phyloP scores from a whole-genome alignment of 2,329 filamentous ascomycete genomes.

The Fonsecaea monophora region DNA sequence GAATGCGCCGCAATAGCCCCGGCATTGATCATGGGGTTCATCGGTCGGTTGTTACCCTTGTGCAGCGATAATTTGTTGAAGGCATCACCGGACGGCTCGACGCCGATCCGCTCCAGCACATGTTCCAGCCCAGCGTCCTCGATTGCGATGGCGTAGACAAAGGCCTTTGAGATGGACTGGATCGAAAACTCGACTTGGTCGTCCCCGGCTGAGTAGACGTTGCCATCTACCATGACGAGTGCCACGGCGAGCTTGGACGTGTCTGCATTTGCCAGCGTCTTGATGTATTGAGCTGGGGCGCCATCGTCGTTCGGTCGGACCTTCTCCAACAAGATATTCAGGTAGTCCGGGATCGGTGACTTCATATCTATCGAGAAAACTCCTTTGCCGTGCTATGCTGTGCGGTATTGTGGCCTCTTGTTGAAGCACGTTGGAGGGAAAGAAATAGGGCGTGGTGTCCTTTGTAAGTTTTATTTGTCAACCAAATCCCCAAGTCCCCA shows the following conservation, averaged over 20 bases:
- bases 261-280: constrained; percentile 30
- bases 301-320: constrained; percentile 31
- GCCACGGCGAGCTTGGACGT: constrained; percentile 33
- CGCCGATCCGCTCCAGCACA: constrained; percentile 28
- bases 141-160: constrained; percentile 31
- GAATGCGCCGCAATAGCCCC: constrained; percentile 30
- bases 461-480: constrained; percentile 20
- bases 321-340: constrained; percentile 28
- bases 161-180: constrained; percentile 31
- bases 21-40: constrained; percentile 33
- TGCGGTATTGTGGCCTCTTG: constrained; percentile 5
- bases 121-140: constrained; percentile 29
- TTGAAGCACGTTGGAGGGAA: not conserved
- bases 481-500: constrained; percentile 3
- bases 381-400: constrained; percentile 15
- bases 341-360: constrained; percentile 32
- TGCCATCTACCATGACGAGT: constrained; percentile 30
- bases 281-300: constrained; percentile 29
- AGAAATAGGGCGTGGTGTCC: constrained; percentile 13
- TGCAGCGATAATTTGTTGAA: constrained; percentile 30
- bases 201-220: constrained; percentile 30
- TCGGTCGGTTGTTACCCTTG: constrained; percentile 28
- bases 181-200: constrained; percentile 30
- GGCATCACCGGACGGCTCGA: constrained; percentile 29
- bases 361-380: constrained; percentile 18